phyloP scores from a whole-genome alignment of 495 filamentous ascomycete species.

The Pyrenula aspistea region DNA sequence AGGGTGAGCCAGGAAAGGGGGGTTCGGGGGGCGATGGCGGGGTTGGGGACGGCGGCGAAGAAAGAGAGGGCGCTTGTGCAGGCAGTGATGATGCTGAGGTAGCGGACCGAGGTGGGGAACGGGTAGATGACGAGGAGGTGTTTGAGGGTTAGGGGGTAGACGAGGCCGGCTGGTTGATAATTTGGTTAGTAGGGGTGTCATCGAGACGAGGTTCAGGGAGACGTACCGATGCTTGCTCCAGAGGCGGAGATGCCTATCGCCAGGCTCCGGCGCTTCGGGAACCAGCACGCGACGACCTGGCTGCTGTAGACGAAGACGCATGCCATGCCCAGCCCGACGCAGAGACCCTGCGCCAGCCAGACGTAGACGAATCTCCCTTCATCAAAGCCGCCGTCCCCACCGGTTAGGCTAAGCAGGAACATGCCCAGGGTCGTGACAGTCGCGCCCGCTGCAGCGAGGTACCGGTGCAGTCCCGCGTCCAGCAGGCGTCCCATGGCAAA shows the following conservation, averaged over 20 bases:
- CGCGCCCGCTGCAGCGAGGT: conserved; percentile 16
- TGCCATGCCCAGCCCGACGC: conserved; percentile 27
- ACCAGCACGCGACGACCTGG: conserved; percentile 31
- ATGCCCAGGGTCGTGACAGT: conserved; percentile 19
- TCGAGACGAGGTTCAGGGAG: background rate
- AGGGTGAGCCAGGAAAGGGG: conserved; percentile 8
- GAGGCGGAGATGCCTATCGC: conserved; percentile 29
- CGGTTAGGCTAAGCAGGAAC: conserved; percentile 19
- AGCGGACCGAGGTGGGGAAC: conserved; percentile 19
- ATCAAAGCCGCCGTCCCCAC: conserved; percentile 5
- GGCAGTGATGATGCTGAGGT: conserved; percentile 15
- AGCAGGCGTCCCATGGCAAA: conserved; percentile 22
- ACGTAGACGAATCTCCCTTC: conserved; percentile 19
- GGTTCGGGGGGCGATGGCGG: conserved; percentile 7
- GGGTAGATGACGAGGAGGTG: conserved; percentile 17
- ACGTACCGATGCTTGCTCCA: conserved; percentile 22
- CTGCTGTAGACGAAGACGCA: conserved; percentile 31
- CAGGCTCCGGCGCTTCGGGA: conserved; percentile 18
- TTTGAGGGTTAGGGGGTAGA: conserved; percentile 23
- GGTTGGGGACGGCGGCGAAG: conserved; percentile 20
- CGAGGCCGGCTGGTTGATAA: conserved; percentile 10
- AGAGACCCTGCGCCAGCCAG: conserved; percentile 24
- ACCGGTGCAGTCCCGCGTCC: conserved; percentile 21
- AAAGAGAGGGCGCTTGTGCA: conserved; percentile 16
- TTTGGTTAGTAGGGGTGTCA: too few relatives aligned